phyloP scores from a whole-genome alignment of 441 rosid genomes.

The Adansonia madagascariensis region DNA sequence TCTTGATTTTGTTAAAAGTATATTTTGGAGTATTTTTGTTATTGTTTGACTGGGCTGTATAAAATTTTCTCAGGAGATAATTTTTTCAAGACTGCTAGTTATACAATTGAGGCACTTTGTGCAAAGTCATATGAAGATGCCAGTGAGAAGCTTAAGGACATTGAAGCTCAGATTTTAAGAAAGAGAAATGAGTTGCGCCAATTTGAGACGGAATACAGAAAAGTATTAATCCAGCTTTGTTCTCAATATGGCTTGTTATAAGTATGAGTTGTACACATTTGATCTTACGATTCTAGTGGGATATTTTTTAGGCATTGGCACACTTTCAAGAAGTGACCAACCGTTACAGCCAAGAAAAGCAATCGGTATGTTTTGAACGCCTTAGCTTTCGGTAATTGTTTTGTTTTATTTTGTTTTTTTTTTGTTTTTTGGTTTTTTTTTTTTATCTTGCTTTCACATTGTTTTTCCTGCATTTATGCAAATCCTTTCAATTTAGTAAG shows the following conservation, averaged over 20 bases:
- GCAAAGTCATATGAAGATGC: conserved; percentile 75
- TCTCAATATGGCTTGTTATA: background rate
- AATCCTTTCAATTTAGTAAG: background rate
- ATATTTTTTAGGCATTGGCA: conserved; percentile 73
- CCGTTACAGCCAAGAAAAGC: conserved; percentile 86
- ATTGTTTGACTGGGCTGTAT: conserved; percentile 33
- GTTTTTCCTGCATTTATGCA: background rate
- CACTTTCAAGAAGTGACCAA: conserved; percentile 93
- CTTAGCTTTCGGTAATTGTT: too few relatives aligned
- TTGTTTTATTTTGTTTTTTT: too few relatives aligned
- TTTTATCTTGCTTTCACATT: background rate
- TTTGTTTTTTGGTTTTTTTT: too few relatives aligned
- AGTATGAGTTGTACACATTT: background rate
- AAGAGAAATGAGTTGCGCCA: conserved; percentile 89
- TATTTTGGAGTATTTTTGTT: conserved; percentile 19
- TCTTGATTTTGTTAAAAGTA: background rate
- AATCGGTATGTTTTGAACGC: conserved; percentile 54
- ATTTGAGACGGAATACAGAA: conserved; percentile 90
- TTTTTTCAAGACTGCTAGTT: conserved; percentile 89
- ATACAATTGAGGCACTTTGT: conserved; percentile 92
- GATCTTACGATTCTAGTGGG: background rate
- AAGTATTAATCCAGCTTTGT: conserved; percentile 44
- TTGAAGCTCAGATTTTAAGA: conserved; percentile 82
- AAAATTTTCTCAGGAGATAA: conserved; percentile 72
- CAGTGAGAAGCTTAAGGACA: conserved; percentile 76